Evolutionary conservation across 1,284 basidiomycete genomes (phyloP), one percentile per base, ranked within the genome.

Genomic region (Ceratobasidium sp.): DNA sequence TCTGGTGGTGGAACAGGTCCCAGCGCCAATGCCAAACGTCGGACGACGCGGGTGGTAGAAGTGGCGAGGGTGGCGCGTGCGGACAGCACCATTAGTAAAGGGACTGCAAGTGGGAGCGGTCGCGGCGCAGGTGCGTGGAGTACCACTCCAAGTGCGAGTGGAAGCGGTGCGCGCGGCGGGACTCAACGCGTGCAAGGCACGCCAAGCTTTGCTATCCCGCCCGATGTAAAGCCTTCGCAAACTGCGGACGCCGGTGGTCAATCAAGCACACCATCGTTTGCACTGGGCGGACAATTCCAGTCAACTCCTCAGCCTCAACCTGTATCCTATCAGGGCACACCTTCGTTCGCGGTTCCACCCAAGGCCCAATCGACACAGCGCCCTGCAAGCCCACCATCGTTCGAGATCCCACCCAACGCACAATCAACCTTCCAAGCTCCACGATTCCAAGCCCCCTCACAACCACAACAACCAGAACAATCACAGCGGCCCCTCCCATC

Each of bases 191-290:
- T 59, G 55, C 67, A 58, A 38, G 67, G 46, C 26, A 59, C 67
- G 16, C 67, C 67, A n/a, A 70, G 67, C n/a, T 70, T 70, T 28
- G 67, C 55, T 8, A 41, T 70, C 38, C 54, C 67, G 2, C 52
- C 64, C 11, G 55, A 69, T 4, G 64, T 50, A 18, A 41, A 70
- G 21, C 38, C 67, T 4, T 58, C 67, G 2, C 67, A 70, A 32
- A 58, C 49, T 30, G 38, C 35, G 16, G 9, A 3, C 14, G 28
- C 5, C 18, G 23, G 21, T 14, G 50, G 26, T 8, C 52, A n/a
- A 21, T n/a, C 52, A 1, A 26, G 52, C 35, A 55, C 18, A 38
- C 67, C 67, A 1, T 70, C 67, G 5, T 70, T 70, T 38, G 43
- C 44, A 8, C 28, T 70, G 14, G 55, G 28, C 21, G 26, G 41